These are phyloP conservation scores for Limnomonas spitsbergensis DNA, from an alignment of 139 green algal genomes.

Conservation along the genomic window DNA sequence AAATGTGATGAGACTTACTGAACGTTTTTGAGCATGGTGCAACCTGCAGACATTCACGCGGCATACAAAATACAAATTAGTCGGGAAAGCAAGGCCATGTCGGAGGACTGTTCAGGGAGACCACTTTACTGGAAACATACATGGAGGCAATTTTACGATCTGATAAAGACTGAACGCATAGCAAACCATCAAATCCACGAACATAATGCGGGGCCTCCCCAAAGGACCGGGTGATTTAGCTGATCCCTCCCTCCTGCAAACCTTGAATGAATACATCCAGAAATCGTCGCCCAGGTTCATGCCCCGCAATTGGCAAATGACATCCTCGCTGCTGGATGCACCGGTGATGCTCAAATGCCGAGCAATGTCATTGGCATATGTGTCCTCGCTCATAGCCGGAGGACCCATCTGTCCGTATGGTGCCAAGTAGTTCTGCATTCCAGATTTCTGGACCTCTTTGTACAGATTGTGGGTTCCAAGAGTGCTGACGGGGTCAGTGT, in stretches of 20 bases:
- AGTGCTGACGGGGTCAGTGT: no score
- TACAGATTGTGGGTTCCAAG: no score
- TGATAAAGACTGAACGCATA: not conserved
- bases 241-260: no score
- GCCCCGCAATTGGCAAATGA: not conserved
- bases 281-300: constrained; percentile 11
- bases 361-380: not conserved
- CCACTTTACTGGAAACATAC: not conserved
- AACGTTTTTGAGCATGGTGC: constrained; percentile 34
- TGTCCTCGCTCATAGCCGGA: not conserved
- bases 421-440: no score
- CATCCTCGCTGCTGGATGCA: not conserved
- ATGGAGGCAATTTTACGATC: not conserved
- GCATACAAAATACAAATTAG: not conserved
- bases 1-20: no score
- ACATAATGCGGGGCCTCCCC: not conserved
- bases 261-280: constrained; percentile 19
- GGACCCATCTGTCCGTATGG: no score
- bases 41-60: constrained; percentile 22
- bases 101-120: no score
- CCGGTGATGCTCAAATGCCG: not conserved
- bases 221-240: not conserved
- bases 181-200: not conserved
- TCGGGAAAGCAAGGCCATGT: not conserved
- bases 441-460: no score